Evolutionary conservation across 106 monocot genomes (phyloP), one percentile per base, ranked within the genome.

Genomic region (Cymbidium sinense): DNA sequence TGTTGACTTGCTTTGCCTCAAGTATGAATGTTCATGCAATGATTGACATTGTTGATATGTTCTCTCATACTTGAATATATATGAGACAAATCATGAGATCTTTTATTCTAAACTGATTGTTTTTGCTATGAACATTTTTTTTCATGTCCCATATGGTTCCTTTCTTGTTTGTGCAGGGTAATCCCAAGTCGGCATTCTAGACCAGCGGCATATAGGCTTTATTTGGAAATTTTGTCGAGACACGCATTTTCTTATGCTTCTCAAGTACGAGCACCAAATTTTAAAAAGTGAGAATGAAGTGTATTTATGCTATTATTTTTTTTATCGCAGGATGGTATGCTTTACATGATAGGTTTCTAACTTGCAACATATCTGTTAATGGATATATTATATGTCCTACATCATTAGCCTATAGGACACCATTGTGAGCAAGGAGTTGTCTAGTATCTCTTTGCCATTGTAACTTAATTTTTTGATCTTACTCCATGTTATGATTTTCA

Each of bases 201-300:
- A 77, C 89, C 94, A 34, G 81, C 70, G 8, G 84, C 91, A 47
- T 95, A 91, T 85, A 95, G 94, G 82, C 87, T 95, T 58, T 95
- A 89, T 70, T 47, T 95, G 94, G 94, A 91, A 79, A 84, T 95
- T 19, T 77, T 89, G 19, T 73, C 70, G 79, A 87, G 86, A 69
- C 89, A 95, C 84, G 80, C 76, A 65, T 89, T 95, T 81, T 75
- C 75, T 37, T 91, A 89, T 79, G 55, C 83, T 70, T 85, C 81
- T 79, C 87, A 95, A 44, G 86, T 84, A 39, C 81, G 84, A 82
- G 86, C 73, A 35, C 30, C 87, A 75, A 87, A 50, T 82, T 89
- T 82, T 81, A 88, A 86, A 86, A 88, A 86, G 95, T 95, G 44
- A 80, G 86, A 5, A 80, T 80, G 28, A 35, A 43, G 5, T 74